Evolutionary conservation across 345 rosid species (phyloP).

Genomic region (Mallotus nudiflorus): DNA sequence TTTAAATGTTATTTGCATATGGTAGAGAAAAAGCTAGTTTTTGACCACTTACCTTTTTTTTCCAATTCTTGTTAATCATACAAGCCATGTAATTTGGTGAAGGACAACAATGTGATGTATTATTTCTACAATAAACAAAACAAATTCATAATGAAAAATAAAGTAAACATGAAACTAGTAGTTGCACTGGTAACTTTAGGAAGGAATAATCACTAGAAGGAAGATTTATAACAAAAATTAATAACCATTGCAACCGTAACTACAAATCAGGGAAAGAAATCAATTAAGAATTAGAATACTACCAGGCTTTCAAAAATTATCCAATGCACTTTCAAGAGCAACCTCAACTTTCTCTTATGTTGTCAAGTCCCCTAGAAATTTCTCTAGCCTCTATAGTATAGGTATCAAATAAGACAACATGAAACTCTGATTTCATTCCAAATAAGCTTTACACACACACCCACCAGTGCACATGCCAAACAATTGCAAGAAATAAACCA

Average conservation of each 20-base stretch:
- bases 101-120: too few species aligned
- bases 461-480: neutral
- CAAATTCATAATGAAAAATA: too few species aligned
- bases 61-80: too few species aligned
- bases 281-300: conserved; percentile 34
- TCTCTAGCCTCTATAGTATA: conserved; percentile 83
- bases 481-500: neutral
- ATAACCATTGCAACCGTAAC: neutral
- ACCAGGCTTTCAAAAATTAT: conserved; percentile 79
- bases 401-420: neutral
- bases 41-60: too few species aligned
- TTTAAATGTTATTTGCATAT: too few species aligned
- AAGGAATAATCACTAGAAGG: neutral
- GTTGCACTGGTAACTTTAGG: neutral
- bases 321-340: conserved; percentile 72
- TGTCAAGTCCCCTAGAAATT: conserved; percentile 68
- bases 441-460: neutral
- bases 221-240: neutral
- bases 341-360: conserved; percentile 93
- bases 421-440: neutral
- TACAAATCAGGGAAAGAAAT: neutral
- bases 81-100: too few species aligned
- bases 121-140: too few species aligned
- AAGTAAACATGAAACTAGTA: too few species aligned
- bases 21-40: too few species aligned